A percentile compares a stretch with the other conserved stretches of the same genome.
phyloP scores from a whole-genome alignment of 805 yeast genomes.

The Ogataea nitratoaversa region DNA sequence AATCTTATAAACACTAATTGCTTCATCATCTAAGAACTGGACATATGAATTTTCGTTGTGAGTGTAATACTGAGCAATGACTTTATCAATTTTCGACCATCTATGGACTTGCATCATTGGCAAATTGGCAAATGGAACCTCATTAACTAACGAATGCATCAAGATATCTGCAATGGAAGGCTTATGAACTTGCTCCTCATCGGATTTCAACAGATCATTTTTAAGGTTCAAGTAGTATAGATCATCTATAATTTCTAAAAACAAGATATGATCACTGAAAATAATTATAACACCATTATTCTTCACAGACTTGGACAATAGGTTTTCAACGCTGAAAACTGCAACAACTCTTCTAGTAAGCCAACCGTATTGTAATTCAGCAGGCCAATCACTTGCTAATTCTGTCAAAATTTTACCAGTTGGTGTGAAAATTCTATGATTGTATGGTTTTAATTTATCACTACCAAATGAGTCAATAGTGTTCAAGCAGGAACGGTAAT shows the following conservation, averaged over 20 bases:
- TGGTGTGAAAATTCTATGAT: constrained; percentile 77
- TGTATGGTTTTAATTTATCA: constrained; percentile 45
- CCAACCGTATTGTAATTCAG: constrained; percentile 86
- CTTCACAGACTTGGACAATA: constrained; percentile 23
- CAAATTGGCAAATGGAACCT: constrained; percentile 62
- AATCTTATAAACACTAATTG: constrained; percentile 22
- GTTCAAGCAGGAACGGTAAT: constrained; percentile 50
- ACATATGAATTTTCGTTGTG: constrained; percentile 24
- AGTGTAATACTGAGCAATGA: constrained; percentile 45
- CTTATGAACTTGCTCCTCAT: constrained; percentile 26
- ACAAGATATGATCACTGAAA: constrained; percentile 75
- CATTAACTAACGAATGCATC: constrained; percentile 88
- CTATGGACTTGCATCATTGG: constrained; percentile 66
- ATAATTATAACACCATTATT: constrained; percentile 59
- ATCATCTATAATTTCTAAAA: constrained; percentile 51
- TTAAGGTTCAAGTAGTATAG: constrained; percentile 29
- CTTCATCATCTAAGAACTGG: constrained; percentile 23
- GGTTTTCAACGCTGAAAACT: constrained; percentile 42
- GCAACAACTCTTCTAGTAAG: constrained; percentile 79
- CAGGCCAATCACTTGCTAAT: constrained; percentile 83
- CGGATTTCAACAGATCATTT: constrained; percentile 11
- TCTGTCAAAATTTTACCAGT: constrained; percentile 86
- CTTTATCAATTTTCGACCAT: constrained; percentile 61
- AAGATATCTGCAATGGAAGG: constrained; percentile 74
- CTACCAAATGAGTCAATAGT: constrained; percentile 82